Percentiles rank a stretch among this genome's conserved stretches.
These are phyloP conservation scores for Pseudogymnoascus sp. DNA, from an alignment of 2,329 filamentous ascomycete species.

Conservation along the genomic window DNA sequence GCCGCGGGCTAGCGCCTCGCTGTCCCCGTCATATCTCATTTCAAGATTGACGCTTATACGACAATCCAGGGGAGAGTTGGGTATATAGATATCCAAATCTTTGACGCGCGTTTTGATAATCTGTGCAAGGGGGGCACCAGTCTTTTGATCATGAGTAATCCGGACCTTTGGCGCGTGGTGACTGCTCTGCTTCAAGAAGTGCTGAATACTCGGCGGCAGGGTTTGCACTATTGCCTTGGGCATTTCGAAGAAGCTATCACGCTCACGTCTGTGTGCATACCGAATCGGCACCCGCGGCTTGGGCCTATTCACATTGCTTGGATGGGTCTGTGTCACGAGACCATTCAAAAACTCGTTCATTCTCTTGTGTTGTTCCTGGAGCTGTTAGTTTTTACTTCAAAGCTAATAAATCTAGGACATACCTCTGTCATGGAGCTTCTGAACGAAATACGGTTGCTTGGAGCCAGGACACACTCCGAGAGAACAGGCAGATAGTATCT, in stretches of 20 bases:
- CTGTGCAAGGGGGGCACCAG: constrained; percentile 60
- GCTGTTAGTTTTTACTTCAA: constrained; percentile 3
- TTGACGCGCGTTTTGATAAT: constrained; percentile 88
- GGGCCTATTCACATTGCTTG: constrained; percentile 36
- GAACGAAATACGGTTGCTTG: constrained; percentile 58
- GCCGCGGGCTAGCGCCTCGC: constrained; percentile 39
- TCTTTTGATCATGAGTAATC: constrained; percentile 69
- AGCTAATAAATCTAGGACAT: constrained; percentile 28
- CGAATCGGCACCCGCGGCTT: constrained; percentile 53
- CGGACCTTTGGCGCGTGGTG: constrained; percentile 45
- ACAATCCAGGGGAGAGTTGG: constrained; percentile 72
- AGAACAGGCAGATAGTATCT: constrained; percentile 59
- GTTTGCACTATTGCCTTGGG: constrained; percentile 48
- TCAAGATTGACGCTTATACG: constrained; percentile 92
- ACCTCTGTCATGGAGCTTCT: constrained; percentile 87
- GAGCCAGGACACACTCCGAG: constrained; percentile 62
- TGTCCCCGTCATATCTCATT: constrained; percentile 70
- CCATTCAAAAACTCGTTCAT: constrained; percentile 82
- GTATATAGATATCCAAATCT: constrained; percentile 82
- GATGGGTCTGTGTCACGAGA: constrained; percentile 49
- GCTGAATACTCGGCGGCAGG: constrained; percentile 55
- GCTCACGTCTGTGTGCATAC: constrained; percentile 76
- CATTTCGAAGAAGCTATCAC: constrained; percentile 77
- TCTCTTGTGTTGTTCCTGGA: constrained; percentile 65
- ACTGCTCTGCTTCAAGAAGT: constrained; percentile 36